Evolutionary conservation across 225 moss, liverwort and hornwort species (phyloP).

Genomic region (Sphagnum tenellum): DNA sequence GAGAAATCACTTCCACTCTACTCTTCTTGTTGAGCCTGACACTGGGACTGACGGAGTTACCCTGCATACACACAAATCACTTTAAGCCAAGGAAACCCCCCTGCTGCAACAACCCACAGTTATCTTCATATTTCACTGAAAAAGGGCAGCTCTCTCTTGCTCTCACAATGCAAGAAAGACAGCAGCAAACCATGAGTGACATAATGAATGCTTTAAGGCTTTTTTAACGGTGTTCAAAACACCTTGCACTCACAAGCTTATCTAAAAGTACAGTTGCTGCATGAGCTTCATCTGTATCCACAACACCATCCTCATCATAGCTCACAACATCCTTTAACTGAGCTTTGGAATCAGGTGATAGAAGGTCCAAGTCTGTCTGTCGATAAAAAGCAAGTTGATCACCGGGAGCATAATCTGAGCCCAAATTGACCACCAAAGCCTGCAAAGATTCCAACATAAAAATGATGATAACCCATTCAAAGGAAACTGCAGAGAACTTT

Average conservation of each 20-base stretch:
- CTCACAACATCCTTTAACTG: constrained; percentile 54
- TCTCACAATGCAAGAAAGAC: background rate
- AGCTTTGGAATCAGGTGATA: constrained; percentile 46
- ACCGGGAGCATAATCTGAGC: constrained; percentile 77
- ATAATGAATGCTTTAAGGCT: background rate
- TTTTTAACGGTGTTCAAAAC: background rate
- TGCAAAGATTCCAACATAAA: constrained; percentile 11
- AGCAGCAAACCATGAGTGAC: background rate
- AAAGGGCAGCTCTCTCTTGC: no score
- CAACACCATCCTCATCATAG: constrained; percentile 40
- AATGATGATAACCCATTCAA: no score
- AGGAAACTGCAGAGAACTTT: no score
- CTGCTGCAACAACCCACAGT: background rate
- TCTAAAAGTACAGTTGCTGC: constrained; percentile 37
- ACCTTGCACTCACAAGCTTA: constrained; percentile 40
- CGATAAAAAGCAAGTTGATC: constrained; percentile 77
- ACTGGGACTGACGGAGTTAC: constrained; percentile 46
- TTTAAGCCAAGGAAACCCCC: background rate
- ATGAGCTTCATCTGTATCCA: constrained; percentile 46
- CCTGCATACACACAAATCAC: constrained; percentile 37
- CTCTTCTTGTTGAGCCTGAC: constrained; percentile 75
- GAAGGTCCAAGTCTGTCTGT: constrained; percentile 58
- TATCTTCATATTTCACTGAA: background rate
- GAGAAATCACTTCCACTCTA: constrained; percentile 61
- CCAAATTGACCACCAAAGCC: constrained; percentile 77